Evolutionary conservation across 2,329 filamentous ascomycete genomes (phyloP), one percentile per base, ranked within the genome.

Genomic region (Furcasterigmium sp.): DNA sequence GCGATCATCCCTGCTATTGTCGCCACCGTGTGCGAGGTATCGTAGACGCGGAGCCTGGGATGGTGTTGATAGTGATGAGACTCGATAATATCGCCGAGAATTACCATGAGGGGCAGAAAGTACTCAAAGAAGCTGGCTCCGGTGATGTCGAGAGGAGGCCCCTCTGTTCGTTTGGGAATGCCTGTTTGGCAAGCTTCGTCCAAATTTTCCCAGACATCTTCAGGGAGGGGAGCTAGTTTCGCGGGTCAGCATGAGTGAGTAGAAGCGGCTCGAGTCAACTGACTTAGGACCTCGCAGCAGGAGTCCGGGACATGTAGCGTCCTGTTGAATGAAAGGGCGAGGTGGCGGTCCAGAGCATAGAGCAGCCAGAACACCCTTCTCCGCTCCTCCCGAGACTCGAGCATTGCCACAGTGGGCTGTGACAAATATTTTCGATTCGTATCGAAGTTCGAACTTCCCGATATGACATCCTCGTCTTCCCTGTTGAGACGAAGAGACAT

Each of bases 11-110:
- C 55, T 13, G 62, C 54, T 14, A 71, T 60, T 9, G 62, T 53
- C 14, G 54, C 53, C 3, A 66, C 53, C 8, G 62, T 61, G 28
- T 60, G 55, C 0, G 55, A 44, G 39, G 66, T 56, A 45, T 65
- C 56, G n/a, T 63, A 50, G 10, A 48, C 49, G 20, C 67, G 64
- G 1, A 74, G 56, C 1, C 65, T 60, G 0, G 70, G 68, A 45
- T 75, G 69, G 21, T 63, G 58, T 13, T 63, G 59, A 10, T 62
- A 55, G 42, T 69, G 67, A 46, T 73, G 71, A 5, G 72, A 53
- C 36, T 74, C 66, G 32, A 74, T 68, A 8, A 75, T 69, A 41
- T 75, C 68, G 0, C 72, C 72, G 0, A 74, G 60, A 7, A 73
- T 69, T 1, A 63, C 60, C 65, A 73, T 73, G 2, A 75, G 56